Base-by-base conservation (phyloP, 768 basidiomycete species). In the Saitozyma podzolica region DNA sequence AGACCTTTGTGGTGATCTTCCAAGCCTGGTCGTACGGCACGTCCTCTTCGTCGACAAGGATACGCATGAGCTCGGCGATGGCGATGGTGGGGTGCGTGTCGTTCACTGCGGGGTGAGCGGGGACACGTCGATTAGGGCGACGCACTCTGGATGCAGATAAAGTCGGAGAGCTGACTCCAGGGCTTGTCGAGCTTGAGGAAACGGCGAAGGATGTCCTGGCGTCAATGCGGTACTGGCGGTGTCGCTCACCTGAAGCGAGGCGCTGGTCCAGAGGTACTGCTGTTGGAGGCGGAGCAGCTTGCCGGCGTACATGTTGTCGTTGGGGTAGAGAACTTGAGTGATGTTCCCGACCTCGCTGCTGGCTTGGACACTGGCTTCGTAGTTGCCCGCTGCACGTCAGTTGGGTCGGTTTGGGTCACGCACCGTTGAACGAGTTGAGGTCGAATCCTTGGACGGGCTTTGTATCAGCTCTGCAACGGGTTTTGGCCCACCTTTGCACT, bases 41-140 rank as follows among this genome's bases (percentile, higher is more conserved):
- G 42, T 93, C 91, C 78, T 98, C 95, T 43, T 98, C 95, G 72
- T 98, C 95, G 68, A 81, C 74, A 19, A 83, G 84, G 67, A 97
- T 86, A 37, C 94, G 87, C 91, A 93, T 92, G 59, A 97, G 83
- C 79, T 99, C 96, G 17, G 90, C 90, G 72, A 98, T 91, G 29
- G 94, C 92, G 62, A 97, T 84, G 4, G 93, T 94, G 0, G 94
- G 94, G 79, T 97, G 95, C 3, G 94, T 96, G 87, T 93, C 70
- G 62, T 73, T 79, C 74, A 77, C 67, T 63, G 41, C 9, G 8
- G 20, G 29, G 17, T 64, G 16, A 65, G 58, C 41, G 14, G 13
- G 40, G 53, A 9, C 29, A 8, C 29, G 3, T 39, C 11, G 40
- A 56, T 10, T 2, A 1, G 55, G 66, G 29, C 16, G 20, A 43